Evolutionary conservation across 768 basidiomycete genomes (phyloP).

Genomic region (Amanita inopinata): DNA sequence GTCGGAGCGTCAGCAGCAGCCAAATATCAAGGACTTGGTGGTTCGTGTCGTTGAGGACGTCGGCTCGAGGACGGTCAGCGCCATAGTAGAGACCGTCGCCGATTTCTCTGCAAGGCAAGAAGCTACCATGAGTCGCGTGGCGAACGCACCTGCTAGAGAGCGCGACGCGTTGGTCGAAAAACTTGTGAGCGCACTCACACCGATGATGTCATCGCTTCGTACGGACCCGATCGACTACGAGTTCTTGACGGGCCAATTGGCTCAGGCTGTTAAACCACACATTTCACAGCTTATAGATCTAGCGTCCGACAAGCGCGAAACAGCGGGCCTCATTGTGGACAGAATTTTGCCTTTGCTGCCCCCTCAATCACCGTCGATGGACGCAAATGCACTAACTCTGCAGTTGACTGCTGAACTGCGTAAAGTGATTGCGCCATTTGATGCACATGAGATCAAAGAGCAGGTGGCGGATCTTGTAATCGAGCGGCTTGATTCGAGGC

Average conservation of each 20-base stretch:
- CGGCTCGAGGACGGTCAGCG: slow-evolving; percentile 43
- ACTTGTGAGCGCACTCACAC: slow-evolving; percentile 45
- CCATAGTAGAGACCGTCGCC: slow-evolving; percentile 52
- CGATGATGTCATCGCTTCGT: slow-evolving; percentile 50
- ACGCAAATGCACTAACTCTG: slow-evolving; percentile 45
- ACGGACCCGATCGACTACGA: slow-evolving; percentile 73
- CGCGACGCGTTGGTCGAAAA: slow-evolving; percentile 54
- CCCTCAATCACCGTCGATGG: slow-evolving; percentile 25
- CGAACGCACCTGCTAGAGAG: slow-evolving; percentile 33
- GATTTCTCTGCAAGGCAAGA: slow-evolving; percentile 50
- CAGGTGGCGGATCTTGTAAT: slow-evolving; percentile 85
- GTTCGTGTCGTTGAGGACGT: slow-evolving; percentile 47
- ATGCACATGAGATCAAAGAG: slow-evolving; percentile 82
- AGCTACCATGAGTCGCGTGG: slow-evolving; percentile 30
- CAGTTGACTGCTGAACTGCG: slow-evolving; percentile 64
- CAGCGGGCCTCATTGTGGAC: slow-evolving; percentile 72
- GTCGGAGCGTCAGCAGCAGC: slow-evolving; percentile 28
- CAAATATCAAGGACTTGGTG: slow-evolving; percentile 18
- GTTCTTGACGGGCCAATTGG: slow-evolving; percentile 58
- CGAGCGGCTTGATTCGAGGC: slow-evolving; percentile 72
- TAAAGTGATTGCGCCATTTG: slow-evolving; percentile 62
- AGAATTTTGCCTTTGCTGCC: slow-evolving; percentile 60
- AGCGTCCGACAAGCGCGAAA: slow-evolving; percentile 82
- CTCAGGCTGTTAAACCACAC: slow-evolving; percentile 83
- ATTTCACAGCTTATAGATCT: slow-evolving; percentile 85